Conservation (phyloP, 192 early-diverging fungal species). For the Anaeromyces robustus region DNA sequence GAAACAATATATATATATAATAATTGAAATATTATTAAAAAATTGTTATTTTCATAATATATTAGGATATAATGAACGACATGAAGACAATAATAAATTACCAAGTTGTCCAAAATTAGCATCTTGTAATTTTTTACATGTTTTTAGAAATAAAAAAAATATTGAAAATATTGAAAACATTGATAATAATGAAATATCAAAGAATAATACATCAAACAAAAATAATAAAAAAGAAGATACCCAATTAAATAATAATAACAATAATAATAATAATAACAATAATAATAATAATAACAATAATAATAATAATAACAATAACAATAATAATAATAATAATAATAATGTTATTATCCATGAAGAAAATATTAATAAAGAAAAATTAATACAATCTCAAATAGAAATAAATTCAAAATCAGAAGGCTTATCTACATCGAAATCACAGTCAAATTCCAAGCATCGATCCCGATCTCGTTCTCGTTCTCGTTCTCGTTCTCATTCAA, state of each 20-base stretch:
- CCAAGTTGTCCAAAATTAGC: neutral
- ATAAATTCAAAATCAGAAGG: no score
- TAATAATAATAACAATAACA: neutral
- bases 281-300: neutral
- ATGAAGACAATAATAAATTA: neutral
- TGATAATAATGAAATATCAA: neutral
- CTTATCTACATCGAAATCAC: no score
- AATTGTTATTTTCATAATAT: no score
- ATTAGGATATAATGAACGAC: neutral
- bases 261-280: neutral
- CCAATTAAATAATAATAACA: neutral
- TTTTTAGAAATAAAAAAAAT: neutral
- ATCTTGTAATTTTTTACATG: neutral
- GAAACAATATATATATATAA: no score
- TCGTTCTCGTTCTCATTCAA: no score
- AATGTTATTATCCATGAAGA: neutral
- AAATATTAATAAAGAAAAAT: neutral
- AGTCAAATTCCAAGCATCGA: no score
- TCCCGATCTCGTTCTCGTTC: no score
- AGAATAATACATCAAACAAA: neutral
- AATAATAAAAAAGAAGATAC: neutral
- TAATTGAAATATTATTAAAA: no score
- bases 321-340: neutral
- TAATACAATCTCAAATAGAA: no score
- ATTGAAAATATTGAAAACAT: neutral